A percentile compares a stretch with the other conserved stretches of the same genome.
These are phyloP conservation scores for Graphilbum fragrans DNA, from an alignment of 2,329 filamentous ascomycete species.

Conservation along the genomic window DNA sequence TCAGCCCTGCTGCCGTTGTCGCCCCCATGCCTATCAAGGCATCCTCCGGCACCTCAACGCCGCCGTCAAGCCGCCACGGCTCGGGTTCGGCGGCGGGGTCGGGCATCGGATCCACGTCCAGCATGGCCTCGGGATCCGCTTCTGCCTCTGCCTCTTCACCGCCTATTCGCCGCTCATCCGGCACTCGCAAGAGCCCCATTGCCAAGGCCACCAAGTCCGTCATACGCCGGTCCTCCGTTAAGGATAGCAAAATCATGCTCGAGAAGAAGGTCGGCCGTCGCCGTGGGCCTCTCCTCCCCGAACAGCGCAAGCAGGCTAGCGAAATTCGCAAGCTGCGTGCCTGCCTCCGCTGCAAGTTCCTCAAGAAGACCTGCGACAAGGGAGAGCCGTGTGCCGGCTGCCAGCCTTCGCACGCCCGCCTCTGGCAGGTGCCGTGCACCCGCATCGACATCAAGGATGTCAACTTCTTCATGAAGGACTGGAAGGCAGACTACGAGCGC, in stretches of 20 bases:
- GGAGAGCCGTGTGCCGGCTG: slow-evolving; percentile 92
- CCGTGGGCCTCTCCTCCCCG: slow-evolving; percentile 78
- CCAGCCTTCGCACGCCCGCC: slow-evolving; percentile 84
- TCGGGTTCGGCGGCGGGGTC: slow-evolving; percentile 50
- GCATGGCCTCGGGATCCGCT: not conserved
- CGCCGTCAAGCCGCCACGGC: slow-evolving; percentile 39
- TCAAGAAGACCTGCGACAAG: slow-evolving; percentile 99
- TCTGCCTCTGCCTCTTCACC: slow-evolving; percentile 39
- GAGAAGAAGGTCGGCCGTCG: slow-evolving; percentile 92
- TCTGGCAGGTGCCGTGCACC: slow-evolving; percentile 97
- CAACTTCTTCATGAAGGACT: slow-evolving; percentile 97
- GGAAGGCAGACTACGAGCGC: slow-evolving; percentile 92
- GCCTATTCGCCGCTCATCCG: slow-evolving; percentile 53
- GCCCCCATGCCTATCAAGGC: slow-evolving; percentile 60
- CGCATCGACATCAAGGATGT: slow-evolving; percentile 99
- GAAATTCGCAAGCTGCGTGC: slow-evolving; percentile 93
- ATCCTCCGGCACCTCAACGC: slow-evolving; percentile 10
- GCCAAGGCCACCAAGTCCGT: slow-evolving; percentile 76
- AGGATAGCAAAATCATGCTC: slow-evolving; percentile 53
- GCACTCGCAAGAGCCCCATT: slow-evolving; percentile 63
- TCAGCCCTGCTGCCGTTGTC: slow-evolving; percentile 57
- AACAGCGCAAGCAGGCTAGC: slow-evolving; percentile 91
- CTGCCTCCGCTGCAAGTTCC: slow-evolving; percentile 91
- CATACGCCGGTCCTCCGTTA: slow-evolving; percentile 65
- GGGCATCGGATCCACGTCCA: slow-evolving; percentile 28